Conservation (phyloP, 768 basidiomycete genomes). For the Russula earlei region DNA sequence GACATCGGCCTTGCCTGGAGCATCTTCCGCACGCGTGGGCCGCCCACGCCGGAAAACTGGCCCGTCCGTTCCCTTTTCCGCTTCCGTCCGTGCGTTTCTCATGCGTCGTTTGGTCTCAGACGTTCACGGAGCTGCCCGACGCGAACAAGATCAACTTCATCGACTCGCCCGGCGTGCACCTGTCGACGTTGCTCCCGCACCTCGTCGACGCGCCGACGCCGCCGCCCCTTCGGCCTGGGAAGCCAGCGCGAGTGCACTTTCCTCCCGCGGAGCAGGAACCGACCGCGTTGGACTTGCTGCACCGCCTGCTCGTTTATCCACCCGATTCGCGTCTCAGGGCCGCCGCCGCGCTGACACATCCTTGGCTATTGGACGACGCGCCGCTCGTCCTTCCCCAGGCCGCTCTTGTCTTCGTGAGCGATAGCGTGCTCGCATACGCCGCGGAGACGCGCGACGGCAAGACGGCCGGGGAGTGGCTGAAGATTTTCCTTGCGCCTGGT, state of each 20-base stretch:
- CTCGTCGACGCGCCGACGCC: slow-evolving; percentile 29
- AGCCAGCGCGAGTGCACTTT: neutral
- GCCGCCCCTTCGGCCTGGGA: too few species aligned
- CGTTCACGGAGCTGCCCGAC: slow-evolving; percentile 52
- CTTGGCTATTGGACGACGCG: slow-evolving; percentile 40
- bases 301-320: slow-evolving; percentile 52
- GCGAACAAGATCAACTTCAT: slow-evolving; percentile 56
- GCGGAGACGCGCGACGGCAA: neutral
- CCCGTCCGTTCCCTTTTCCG: slow-evolving; percentile 43
- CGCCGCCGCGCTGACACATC: slow-evolving; percentile 42
- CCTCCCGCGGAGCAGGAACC: slow-evolving; percentile 6
- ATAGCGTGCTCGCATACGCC: neutral
- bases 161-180: slow-evolving; percentile 38
- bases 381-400: slow-evolving; percentile 36
- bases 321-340: slow-evolving; percentile 41
- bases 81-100: neutral
- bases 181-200: slow-evolving; percentile 51
- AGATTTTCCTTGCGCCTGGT: slow-evolving; percentile 2
- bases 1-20: slow-evolving; percentile 85
- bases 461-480: slow-evolving; percentile 10
- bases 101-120: too few species aligned
- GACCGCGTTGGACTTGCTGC: slow-evolving; percentile 42
- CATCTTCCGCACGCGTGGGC: slow-evolving; percentile 77
- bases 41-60: slow-evolving; percentile 65
- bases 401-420: neutral